These are phyloP conservation scores for Stephania japonica DNA, from an alignment of 164 flowering plant genomes.

Conservation along the genomic window DNA sequence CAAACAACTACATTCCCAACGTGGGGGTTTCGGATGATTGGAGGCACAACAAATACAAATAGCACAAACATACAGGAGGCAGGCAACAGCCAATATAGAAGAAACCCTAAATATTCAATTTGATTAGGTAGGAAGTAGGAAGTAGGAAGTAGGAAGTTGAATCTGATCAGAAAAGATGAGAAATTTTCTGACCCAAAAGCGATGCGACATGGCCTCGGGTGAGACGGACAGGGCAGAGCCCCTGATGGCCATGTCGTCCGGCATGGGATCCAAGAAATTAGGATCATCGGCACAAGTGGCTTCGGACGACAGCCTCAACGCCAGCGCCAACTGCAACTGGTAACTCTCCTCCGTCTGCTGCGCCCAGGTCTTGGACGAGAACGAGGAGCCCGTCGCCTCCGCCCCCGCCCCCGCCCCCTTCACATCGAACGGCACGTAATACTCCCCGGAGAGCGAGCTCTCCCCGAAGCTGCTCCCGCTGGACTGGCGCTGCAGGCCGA, in stretches of 20 bases:
- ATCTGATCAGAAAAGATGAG: too few relatives aligned
- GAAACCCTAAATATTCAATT: neutral
- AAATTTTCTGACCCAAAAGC: slow-evolving; percentile 71
- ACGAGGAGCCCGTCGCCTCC: slow-evolving; percentile 9
- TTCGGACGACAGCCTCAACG: slow-evolving; percentile 74
- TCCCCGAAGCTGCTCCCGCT: slow-evolving; percentile 77
- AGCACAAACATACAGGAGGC: too few relatives aligned
- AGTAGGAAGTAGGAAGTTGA: too few relatives aligned
- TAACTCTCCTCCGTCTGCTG: slow-evolving; percentile 99
- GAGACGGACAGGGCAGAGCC: slow-evolving; percentile 31
- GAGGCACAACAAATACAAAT: neutral
- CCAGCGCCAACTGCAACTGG: slow-evolving; percentile 88
- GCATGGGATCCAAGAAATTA: slow-evolving; percentile 74
- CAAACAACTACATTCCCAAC: too few relatives aligned
- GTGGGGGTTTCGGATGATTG: too few relatives aligned
- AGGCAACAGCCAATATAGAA: too few relatives aligned
- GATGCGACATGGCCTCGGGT: slow-evolving; percentile 73
- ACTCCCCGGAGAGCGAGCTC: slow-evolving; percentile 58
- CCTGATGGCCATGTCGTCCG: slow-evolving; percentile 45
- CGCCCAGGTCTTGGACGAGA: slow-evolving; percentile 82
- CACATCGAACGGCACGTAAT: slow-evolving; percentile 30
- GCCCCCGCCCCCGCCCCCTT: neutral
- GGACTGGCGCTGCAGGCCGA: slow-evolving; percentile 62
- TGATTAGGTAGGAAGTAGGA: too few relatives aligned
- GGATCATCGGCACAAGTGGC: slow-evolving; percentile 94